A percentile compares a stretch with the other conserved stretches of the same genome.
Evolutionary conservation across 140 eudicot genomes (phyloP).

Genomic region (Anethum foeniculum): DNA sequence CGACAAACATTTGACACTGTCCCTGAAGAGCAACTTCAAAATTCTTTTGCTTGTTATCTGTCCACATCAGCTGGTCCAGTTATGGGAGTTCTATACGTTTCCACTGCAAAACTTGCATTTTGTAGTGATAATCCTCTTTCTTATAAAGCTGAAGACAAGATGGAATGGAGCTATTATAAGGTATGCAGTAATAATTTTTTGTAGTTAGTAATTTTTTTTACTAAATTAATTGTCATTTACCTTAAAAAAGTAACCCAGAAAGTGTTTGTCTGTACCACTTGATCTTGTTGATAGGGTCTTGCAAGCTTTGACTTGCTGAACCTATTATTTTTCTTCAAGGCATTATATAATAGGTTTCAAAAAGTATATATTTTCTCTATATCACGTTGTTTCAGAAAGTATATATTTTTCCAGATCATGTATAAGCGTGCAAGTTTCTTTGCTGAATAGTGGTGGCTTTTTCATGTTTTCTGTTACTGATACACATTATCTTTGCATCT

Average conservation of each 20-base stretch:
- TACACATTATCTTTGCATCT: neutral
- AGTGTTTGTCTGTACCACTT: neutral
- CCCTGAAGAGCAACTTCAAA: constrained; percentile 73
- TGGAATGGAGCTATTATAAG: constrained; percentile 98
- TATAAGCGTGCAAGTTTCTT: neutral
- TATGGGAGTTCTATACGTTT: constrained; percentile 73
- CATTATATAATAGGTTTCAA: neutral
- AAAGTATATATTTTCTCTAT: neutral
- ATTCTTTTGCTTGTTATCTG: constrained; percentile 80
- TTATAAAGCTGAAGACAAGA: constrained; percentile 55
- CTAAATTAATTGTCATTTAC: neutral
- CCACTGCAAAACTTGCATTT: constrained; percentile 88
- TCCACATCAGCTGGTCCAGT: constrained; percentile 98
- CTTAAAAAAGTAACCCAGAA: neutral
- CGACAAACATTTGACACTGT: constrained; percentile 85
- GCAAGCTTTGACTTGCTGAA: neutral
- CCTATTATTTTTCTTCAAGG: neutral
- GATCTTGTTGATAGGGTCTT: neutral
- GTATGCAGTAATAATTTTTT: constrained; percentile 25
- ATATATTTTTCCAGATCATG: neutral
- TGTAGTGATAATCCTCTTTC: constrained; percentile 91
- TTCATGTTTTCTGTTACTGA: neutral
- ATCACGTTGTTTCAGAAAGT: neutral
- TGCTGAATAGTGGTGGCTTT: neutral
- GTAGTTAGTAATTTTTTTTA: neutral